These are phyloP conservation scores for Ajuga reptans DNA, from an alignment of 305 asterid species.

Conservation along the genomic window DNA sequence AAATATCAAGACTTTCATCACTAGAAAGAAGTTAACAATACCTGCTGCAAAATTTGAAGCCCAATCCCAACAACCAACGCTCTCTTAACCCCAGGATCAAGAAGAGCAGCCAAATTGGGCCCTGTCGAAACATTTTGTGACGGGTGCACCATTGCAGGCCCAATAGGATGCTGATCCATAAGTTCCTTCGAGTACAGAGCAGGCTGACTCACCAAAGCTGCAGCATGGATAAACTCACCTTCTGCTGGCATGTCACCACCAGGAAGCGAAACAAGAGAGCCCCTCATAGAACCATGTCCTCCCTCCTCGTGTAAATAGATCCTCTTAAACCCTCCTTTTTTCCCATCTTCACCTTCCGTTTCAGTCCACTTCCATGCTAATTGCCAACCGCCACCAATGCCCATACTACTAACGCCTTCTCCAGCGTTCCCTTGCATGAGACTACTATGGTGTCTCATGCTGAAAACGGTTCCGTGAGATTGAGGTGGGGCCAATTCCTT, in stretches of 20 bases:
- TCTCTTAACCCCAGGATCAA: slow-evolving; percentile 76
- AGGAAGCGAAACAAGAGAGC: slow-evolving; percentile 68
- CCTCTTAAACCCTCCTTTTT: slow-evolving; percentile 70
- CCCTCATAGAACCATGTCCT: slow-evolving; percentile 49
- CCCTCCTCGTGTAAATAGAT: slow-evolving; percentile 74
- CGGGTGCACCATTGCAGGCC: slow-evolving; percentile 87
- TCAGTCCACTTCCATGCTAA: slow-evolving; percentile 88
- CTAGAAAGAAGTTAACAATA: slow-evolving; percentile 14
- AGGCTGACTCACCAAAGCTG: slow-evolving; percentile 79
- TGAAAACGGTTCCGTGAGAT: slow-evolving; percentile 42
- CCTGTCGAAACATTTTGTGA: slow-evolving; percentile 41
- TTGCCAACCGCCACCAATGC: slow-evolving; percentile 94
- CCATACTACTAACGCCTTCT: slow-evolving; percentile 52
- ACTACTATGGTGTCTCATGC: slow-evolving; percentile 55
- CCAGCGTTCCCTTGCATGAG: slow-evolving; percentile 50
- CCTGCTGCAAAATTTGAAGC: slow-evolving; percentile 83
- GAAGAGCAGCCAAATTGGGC: slow-evolving; percentile 52
- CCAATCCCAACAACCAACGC: slow-evolving; percentile 75
- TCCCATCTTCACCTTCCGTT: slow-evolving; percentile 60
- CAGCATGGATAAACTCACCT: slow-evolving; percentile 65
- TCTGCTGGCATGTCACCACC: slow-evolving; percentile 46
- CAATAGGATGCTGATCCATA: slow-evolving; percentile 48
- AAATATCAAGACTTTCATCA: background rate
- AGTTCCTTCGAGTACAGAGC: slow-evolving; percentile 64
- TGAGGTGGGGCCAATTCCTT: slow-evolving; percentile 39